These are phyloP conservation scores for Boletus edulis DNA, from an alignment of 768 basidiomycete species.

Conservation along the genomic window DNA sequence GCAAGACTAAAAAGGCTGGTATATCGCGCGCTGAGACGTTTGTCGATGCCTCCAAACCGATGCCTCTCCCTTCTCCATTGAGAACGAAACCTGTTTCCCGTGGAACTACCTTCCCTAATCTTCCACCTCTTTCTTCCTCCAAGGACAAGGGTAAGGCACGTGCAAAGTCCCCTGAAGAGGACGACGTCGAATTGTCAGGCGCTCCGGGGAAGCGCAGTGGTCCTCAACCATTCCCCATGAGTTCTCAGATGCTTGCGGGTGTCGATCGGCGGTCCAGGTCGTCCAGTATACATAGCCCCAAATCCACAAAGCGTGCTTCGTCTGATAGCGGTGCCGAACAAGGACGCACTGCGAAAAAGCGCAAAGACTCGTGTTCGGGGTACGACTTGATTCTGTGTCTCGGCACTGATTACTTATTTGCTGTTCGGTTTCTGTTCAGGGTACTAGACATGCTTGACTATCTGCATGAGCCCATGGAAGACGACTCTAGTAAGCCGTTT, in stretches of 20 bases:
- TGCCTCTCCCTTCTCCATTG: conserved; percentile 25
- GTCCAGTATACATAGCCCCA: conserved; percentile 7
- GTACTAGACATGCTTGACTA: conserved; percentile 7
- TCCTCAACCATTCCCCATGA: conserved; percentile 48
- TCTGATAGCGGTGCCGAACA: conserved; percentile 30
- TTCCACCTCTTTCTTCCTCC: conserved; percentile 23
- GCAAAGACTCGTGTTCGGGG: conserved; percentile 27
- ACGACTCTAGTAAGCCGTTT: conserved; percentile 41
- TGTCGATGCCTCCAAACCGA: neutral
- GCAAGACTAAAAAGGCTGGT: conserved; percentile 9
- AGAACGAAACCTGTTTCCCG: conserved; percentile 3
- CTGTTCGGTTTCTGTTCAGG: conserved; percentile 7
- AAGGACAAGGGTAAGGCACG: conserved; percentile 20
- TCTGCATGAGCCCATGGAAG: conserved; percentile 28
- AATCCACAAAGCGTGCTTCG: conserved; percentile 29
- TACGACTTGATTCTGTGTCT: conserved; percentile 1
- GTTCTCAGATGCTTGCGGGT: conserved; percentile 40
- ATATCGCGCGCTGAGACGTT: conserved; percentile 8
- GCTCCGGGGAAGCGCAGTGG: neutral
- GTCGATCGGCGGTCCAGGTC: conserved; percentile 32
- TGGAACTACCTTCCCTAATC: conserved; percentile 18
- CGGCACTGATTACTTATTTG: conserved; percentile 8
- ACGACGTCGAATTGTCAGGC: neutral
- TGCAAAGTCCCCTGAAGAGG: conserved; percentile 1
- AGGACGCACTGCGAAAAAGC: conserved; percentile 31